A percentile compares a stretch with the other conserved stretches of the same genome.
phyloP scores from a whole-genome alignment of 148 eudicot species.

The Fagopyrum homotropicum region DNA sequence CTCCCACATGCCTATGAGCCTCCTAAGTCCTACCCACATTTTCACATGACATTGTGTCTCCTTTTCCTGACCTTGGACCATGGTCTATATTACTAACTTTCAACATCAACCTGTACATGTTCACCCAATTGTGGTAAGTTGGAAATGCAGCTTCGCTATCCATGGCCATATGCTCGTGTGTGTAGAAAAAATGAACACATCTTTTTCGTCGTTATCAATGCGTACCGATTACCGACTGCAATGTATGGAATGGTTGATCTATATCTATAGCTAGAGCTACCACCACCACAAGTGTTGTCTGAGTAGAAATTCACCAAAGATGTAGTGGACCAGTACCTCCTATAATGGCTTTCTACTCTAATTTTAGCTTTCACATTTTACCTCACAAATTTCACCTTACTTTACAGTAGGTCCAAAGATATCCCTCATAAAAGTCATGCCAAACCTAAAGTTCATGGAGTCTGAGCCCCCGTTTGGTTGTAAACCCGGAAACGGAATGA shows the following conservation, averaged over 20 bases:
- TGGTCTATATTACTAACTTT: neutral
- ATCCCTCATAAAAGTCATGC: neutral
- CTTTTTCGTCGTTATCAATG: neutral
- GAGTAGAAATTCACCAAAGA: conserved; percentile 3
- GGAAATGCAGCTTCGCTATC: neutral
- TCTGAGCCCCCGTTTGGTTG: neutral
- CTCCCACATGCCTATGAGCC: conserved; percentile 7
- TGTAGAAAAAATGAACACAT: neutral
- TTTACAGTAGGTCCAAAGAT: neutral
- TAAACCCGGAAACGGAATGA: no score
- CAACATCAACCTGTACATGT: neutral
- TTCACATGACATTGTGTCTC: neutral
- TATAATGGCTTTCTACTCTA: neutral
- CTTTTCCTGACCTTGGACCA: neutral
- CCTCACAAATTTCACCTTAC: neutral
- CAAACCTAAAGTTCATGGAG: neutral
- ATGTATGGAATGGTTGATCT: neutral
- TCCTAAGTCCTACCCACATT: neutral
- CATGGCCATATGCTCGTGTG: conserved; percentile 1
- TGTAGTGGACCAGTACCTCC: neutral
- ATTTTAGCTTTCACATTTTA: neutral
- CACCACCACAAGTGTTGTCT: neutral
- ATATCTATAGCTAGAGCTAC: neutral
- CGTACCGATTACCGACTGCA: neutral
- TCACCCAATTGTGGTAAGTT: neutral